These are phyloP conservation scores for Avena eriantha DNA, from an alignment of 176 grass and related monocot species.

Conservation along the genomic window DNA sequence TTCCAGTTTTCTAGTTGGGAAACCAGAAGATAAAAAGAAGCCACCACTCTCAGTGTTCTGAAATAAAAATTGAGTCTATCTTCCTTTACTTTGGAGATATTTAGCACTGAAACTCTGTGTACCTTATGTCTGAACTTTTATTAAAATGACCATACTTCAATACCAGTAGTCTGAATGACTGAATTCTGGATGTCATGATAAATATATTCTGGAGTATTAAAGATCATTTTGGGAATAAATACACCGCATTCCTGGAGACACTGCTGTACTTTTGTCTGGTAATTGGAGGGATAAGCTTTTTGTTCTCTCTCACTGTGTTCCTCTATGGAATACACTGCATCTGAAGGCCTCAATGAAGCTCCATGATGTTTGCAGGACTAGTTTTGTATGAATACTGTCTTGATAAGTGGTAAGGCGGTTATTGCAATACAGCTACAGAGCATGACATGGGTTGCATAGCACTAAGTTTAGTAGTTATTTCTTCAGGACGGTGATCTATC, in stretches of 20 bases:
- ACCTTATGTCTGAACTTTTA: not conserved
- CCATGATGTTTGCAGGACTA: not conserved
- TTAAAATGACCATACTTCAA: not conserved
- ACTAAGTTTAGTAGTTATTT: not conserved
- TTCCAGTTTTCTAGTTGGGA: not conserved
- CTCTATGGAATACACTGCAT: not conserved
- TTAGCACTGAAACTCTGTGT: slow-evolving; percentile 19
- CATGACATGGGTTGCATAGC: not conserved
- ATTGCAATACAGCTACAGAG: not conserved
- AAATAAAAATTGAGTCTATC: not conserved
- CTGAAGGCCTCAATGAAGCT: not conserved
- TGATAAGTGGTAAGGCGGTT: not conserved
- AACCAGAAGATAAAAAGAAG: not conserved
- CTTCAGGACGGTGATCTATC: not conserved
- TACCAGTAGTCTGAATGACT: not conserved
- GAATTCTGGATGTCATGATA: not conserved
- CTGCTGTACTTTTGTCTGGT: not conserved
- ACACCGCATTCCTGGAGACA: not conserved
- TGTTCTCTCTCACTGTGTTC: not conserved
- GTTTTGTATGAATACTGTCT: not conserved
- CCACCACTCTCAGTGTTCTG: not conserved
- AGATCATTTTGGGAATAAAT: not conserved
- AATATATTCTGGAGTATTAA: not conserved
- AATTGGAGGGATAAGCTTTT: not conserved
- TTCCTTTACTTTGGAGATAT: not conserved